Conservation (phyloP, 208 protist genomes). For the Angomonas desouzai region DNA sequence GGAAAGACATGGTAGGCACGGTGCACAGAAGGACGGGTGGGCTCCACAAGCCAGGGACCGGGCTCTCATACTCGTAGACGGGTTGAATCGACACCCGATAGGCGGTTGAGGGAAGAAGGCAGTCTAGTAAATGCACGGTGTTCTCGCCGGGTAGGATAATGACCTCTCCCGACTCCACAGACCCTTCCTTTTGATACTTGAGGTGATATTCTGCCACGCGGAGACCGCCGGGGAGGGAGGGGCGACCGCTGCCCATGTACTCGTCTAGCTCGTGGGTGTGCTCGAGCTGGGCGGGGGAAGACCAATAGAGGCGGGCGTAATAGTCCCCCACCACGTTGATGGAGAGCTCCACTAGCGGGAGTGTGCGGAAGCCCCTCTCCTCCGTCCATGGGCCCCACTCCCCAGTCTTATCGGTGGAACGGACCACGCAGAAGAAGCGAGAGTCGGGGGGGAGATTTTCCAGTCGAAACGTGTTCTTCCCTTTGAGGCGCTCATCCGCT, state of each 20-base stretch:
- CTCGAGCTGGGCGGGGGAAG: conserved; percentile 15
- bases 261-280: not conserved
- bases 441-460: conserved; percentile 58
- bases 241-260: not conserved
- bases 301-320: conserved; percentile 78
- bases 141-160: not conserved
- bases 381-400: conserved; percentile 87
- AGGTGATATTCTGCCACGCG: not conserved
- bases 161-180: too few species aligned
- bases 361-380: conserved; percentile 78
- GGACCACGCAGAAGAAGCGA: conserved; percentile 58
- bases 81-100: not conserved
- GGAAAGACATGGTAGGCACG: not conserved
- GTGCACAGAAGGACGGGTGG: not conserved
- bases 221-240: not conserved
- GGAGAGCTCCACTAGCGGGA: conserved; percentile 60
- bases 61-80: not conserved
- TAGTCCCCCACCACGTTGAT: conserved; percentile 64
- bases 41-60: not conserved
- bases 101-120: not conserved
- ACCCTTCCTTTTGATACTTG: not conserved
- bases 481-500: conserved; percentile 58
- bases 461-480: conserved; percentile 39
- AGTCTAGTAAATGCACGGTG: not conserved
- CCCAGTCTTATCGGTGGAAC: conserved; percentile 48